Conservation (phyloP, 768 basidiomycete genomes). For the Boletus pseudo-olivaceus region DNA sequence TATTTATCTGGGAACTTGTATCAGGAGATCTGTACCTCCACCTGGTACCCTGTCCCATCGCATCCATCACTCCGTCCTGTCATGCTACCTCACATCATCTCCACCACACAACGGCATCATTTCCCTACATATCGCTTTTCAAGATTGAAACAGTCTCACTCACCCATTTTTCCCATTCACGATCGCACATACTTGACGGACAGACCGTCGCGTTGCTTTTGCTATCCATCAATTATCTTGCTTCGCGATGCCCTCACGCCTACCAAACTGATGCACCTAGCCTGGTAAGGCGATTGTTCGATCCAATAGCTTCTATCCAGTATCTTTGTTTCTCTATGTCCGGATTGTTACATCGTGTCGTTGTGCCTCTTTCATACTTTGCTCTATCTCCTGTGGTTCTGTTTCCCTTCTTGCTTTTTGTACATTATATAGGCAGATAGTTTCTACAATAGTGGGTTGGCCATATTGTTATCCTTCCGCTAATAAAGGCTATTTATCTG, state of each 20-base stretch:
- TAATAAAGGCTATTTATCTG: constrained; percentile 47
- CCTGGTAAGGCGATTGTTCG: constrained; percentile 11
- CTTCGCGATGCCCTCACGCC: constrained; percentile 13
- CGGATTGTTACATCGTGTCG: constrained; percentile 14
- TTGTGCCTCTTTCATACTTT: constrained; percentile 14
- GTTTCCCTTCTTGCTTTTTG: constrained; percentile 27
- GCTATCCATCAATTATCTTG: constrained; percentile 11
- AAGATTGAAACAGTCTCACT: constrained; percentile 11
- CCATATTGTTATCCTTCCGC: constrained; percentile 59
- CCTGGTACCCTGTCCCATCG: constrained; percentile 23
- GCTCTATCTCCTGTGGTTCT: constrained; percentile 25
- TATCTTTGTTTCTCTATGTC: constrained; percentile 13
- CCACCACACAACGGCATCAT: constrained; percentile 28
- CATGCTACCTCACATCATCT: constrained; percentile 25
- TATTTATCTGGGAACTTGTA: constrained; percentile 35
- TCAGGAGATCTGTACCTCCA: constrained; percentile 24
- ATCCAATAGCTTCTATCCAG: constrained; percentile 13
- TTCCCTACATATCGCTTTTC: constrained; percentile 20
- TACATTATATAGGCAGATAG: constrained; percentile 43
- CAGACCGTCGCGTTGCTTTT: constrained; percentile 16
- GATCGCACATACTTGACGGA: constrained; percentile 21
- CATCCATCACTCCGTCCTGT: constrained; percentile 20
- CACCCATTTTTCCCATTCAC: constrained; percentile 11
- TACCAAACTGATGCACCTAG: constrained; percentile 6
- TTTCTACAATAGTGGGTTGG: constrained; percentile 53